Percentiles rank a stretch among this genome's conserved stretches.
These are phyloP conservation scores for Ottelia alismoides DNA, from an alignment of 106 monocot genomes.

Conservation along the genomic window DNA sequence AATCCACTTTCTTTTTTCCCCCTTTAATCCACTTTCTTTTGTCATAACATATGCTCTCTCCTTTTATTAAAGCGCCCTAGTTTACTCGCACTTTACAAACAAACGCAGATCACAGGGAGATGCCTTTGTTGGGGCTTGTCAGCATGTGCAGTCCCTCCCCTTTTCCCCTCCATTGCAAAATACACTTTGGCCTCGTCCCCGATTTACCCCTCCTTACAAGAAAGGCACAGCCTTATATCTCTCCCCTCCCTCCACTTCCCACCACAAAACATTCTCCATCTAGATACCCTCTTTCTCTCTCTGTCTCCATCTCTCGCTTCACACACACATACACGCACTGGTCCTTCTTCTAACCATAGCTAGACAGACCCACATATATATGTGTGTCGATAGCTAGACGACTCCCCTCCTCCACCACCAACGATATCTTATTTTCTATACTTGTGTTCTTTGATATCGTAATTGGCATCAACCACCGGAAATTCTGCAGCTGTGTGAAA, in stretches of 20 bases:
- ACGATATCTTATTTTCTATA: neutral
- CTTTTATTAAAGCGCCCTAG: too few relatives aligned
- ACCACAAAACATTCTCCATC: neutral
- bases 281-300: slow-evolving; percentile 4
- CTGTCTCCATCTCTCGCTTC: neutral
- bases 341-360: neutral
- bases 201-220: slow-evolving; percentile 49
- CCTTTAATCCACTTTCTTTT: too few relatives aligned
- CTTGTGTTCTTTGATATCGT: neutral
- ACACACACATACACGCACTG: neutral
- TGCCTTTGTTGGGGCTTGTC: too few relatives aligned
- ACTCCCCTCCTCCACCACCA: neutral
- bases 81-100: too few relatives aligned
- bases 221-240: slow-evolving; percentile 33
- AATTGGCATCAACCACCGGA: neutral
- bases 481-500: too few relatives aligned
- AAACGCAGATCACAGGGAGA: too few relatives aligned
- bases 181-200: slow-evolving; percentile 27
- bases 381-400: neutral
- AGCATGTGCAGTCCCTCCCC: slow-evolving; percentile 35
- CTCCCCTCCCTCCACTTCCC: neutral
- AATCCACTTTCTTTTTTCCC: too few relatives aligned
- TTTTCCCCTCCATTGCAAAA: slow-evolving; percentile 37
- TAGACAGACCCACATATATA: neutral
- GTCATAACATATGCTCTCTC: too few relatives aligned